These are phyloP conservation scores for Lactarius sanguifluus DNA, from an alignment of 768 basidiomycete genomes.

Conservation along the genomic window DNA sequence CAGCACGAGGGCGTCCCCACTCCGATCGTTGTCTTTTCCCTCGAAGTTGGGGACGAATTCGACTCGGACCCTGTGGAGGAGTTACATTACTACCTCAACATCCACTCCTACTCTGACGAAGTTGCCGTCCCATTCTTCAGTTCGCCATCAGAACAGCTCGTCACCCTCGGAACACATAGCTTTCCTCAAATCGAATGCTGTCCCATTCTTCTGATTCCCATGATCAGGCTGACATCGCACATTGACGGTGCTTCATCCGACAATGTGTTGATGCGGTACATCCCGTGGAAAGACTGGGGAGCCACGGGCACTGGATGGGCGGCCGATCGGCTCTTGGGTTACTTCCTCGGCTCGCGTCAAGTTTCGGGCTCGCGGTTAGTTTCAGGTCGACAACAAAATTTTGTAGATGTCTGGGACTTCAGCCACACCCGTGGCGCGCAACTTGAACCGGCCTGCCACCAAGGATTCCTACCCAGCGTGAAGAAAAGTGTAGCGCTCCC, in stretches of 20 bases:
- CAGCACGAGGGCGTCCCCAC: too few relatives aligned
- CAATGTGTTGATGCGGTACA: neutral
- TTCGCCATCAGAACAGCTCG: conserved; percentile 4
- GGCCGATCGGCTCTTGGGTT: neutral
- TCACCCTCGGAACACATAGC: neutral
- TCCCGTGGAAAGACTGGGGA: conserved; percentile 22
- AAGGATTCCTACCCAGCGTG: neutral
- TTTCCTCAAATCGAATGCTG: neutral
- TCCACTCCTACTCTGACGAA: conserved; percentile 8
- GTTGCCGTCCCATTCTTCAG: conserved; percentile 16
- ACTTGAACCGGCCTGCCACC: neutral
- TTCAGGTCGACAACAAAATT: neutral
- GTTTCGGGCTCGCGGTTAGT: conserved; percentile 9
- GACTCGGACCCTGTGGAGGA: neutral
- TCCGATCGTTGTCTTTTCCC: conserved; percentile 6
- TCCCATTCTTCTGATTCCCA: conserved; percentile 8
- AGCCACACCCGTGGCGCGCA: neutral
- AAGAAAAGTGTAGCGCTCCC: neutral
- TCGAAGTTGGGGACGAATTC: neutral
- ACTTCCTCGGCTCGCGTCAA: neutral
- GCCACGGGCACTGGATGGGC: neutral
- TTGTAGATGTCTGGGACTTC: conserved; percentile 10
- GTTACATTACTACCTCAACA: conserved; percentile 3
- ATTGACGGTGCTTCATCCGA: neutral
- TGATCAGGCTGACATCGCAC: conserved; percentile 1